Conservation (phyloP, 345 rosid species). For the Eucalyptus grandis region DNA sequence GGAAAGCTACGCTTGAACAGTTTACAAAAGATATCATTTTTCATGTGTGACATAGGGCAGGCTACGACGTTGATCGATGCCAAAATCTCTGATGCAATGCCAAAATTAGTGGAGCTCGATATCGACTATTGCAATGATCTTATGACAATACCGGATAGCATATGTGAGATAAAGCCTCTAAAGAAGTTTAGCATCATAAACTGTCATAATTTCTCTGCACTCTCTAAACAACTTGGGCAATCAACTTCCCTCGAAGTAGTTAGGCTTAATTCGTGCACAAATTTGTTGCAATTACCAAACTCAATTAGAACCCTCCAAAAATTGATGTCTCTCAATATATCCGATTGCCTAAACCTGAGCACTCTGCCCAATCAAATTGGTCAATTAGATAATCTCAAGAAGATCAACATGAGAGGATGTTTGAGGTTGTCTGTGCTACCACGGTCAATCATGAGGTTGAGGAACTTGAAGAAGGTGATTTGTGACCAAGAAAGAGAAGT, state of each 20-base stretch:
- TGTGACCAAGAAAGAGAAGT: no score
- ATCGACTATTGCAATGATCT: conserved; percentile 38
- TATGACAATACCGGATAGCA: conserved; percentile 10
- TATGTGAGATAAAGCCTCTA: not conserved
- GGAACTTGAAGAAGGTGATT: no score
- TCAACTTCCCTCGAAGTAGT: conserved; percentile 14
- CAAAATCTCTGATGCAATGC: conserved; percentile 4
- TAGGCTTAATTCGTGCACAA: conserved; percentile 32
- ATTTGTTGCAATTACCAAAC: conserved; percentile 23
- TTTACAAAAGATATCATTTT: conserved; percentile 29
- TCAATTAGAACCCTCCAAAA: conserved; percentile 5
- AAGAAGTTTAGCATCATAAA: conserved; percentile 37
- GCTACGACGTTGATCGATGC: not conserved
- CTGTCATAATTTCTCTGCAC: conserved; percentile 25
- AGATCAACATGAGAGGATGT: conserved; percentile 39
- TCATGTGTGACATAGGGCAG: conserved; percentile 24
- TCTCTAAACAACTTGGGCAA: conserved; percentile 32
- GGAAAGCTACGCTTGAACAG: not conserved
- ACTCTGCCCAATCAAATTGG: conserved; percentile 31
- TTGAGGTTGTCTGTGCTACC: not conserved
- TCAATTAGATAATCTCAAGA: conserved; percentile 17
- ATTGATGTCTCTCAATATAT: conserved; percentile 26
- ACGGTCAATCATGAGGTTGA: no score
- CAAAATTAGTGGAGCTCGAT: conserved; percentile 32
- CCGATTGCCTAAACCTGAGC: conserved; percentile 15